Base-by-base conservation (phyloP, 2,329 filamentous ascomycete genomes). In the Colletotrichum endophyticum region DNA sequence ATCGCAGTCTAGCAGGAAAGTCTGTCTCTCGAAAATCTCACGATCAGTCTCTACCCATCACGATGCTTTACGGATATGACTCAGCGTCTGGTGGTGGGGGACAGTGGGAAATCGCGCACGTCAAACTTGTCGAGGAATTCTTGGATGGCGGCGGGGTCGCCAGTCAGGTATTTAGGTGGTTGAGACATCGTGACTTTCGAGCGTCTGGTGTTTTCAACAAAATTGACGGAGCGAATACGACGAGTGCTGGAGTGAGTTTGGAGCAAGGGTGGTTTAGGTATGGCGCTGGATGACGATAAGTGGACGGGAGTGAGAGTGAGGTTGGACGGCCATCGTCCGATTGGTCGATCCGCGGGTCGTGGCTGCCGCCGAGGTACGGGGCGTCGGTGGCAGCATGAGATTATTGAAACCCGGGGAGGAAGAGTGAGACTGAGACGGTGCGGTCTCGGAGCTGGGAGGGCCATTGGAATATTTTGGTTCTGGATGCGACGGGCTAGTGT, bases 1-100 rank as follows among this genome's bases (percentile, higher is more conserved):
- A 92, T 99, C 97, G 87, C 97, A 99, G 84, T 99, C 97, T 82
- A 99, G 95, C 15, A 99, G 89, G 83, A 99, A 99, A 22, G 75
- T 72, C 75, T 44, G 95, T 93, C 95, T 98, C 80, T 74, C 76
- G 39, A 16, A 66, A 64, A 70, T 75, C 59, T 67, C 66, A 73
- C 76, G 22, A 73, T 80, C 57, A 80, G 79, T 76, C 59, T 70
- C 36, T 53, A 53, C 44, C 19, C 30, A 30, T 61, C 32, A 66
- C 44, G 34, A 15, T 61, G 19, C 69, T 75, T 59, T 27, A 13
- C 53, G 19, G 62, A 66, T 63, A 77, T 77, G 72, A 75, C 75
- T 77, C 75, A 77, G 64, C 39, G 61, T 53, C 44, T 53, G 44
- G 44, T 53, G 30, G 66, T 30, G 28, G 56, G 44, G 36, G 62